phyloP scores from a whole-genome alignment of 805 yeast species.

The Alloascoidea hylecoeti region DNA sequence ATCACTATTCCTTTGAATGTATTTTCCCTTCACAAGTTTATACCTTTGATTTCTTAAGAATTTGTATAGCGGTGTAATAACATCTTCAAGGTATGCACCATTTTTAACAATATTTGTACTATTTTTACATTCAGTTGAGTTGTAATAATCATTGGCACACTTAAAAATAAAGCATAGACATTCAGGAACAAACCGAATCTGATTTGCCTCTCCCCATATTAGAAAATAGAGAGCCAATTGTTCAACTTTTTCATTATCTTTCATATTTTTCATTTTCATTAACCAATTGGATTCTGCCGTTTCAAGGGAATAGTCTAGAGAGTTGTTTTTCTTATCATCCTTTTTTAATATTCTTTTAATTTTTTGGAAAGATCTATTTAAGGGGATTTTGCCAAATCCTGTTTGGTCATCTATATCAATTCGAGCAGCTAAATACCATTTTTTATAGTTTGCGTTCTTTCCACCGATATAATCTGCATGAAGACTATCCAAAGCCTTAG shows the following conservation, averaged over 20 bases:
- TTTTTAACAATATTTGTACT: slow-evolving; percentile 16
- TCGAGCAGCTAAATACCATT: slow-evolving; percentile 68
- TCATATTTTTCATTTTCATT: slow-evolving; percentile 31
- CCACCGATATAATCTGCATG: slow-evolving; percentile 76
- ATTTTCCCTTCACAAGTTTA: slow-evolving; percentile 25
- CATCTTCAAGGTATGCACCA: slow-evolving; percentile 42
- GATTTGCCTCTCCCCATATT: slow-evolving; percentile 88
- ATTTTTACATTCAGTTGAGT: slow-evolving; percentile 25
- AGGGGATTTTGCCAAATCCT: slow-evolving; percentile 9
- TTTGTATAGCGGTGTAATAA: slow-evolving; percentile 62
- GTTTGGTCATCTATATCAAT: slow-evolving; percentile 40
- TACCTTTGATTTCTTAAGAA: slow-evolving; percentile 42
- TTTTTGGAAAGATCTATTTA: slow-evolving; percentile 11
- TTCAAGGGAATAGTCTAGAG: slow-evolving; percentile 32
- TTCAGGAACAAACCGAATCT: slow-evolving; percentile 79
- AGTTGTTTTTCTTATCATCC: slow-evolving; percentile 11
- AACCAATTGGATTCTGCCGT: slow-evolving; percentile 35
- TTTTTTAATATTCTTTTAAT: slow-evolving; percentile 4
- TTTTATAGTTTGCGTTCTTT: slow-evolving; percentile 46
- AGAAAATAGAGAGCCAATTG: slow-evolving; percentile 60
- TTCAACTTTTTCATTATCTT: slow-evolving; percentile 37
- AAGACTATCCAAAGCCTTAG: slow-evolving; percentile 37
- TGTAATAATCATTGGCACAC: slow-evolving; percentile 59
- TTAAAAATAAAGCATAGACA: slow-evolving; percentile 76
- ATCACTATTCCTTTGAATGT: slow-evolving; percentile 38